Conservation (phyloP, 2,329 filamentous ascomycete genomes). For the Curvularia spicifera region DNA sequence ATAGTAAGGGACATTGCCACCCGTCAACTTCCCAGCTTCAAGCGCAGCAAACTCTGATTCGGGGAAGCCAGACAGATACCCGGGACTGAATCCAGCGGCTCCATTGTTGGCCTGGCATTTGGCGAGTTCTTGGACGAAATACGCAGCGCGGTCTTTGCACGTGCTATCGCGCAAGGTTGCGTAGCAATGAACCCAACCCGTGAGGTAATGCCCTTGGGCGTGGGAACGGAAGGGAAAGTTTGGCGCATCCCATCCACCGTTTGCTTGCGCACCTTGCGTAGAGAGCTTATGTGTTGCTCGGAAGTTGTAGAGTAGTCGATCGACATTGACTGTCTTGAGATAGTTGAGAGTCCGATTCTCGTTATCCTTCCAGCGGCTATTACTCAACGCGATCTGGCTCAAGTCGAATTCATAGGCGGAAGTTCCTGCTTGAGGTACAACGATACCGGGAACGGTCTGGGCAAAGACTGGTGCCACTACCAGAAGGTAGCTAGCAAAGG, state of each 20-base stretch:
- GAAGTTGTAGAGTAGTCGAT: conserved; percentile 59
- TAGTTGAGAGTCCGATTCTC: conserved; percentile 58
- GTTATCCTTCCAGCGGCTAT: conserved; percentile 53
- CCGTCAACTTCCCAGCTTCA: conserved; percentile 54
- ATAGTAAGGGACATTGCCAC: conserved; percentile 63
- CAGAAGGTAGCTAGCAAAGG: conserved; percentile 1
- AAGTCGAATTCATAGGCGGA: conserved; percentile 51
- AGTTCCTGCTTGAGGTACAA: conserved; percentile 41
- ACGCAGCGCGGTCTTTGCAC: conserved; percentile 55
- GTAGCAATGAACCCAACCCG: conserved; percentile 59
- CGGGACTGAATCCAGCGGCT: conserved; percentile 52
- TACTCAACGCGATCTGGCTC: conserved; percentile 50
- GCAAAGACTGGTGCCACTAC: conserved; percentile 8
- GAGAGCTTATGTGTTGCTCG: conserved; percentile 55
- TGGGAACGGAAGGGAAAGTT: conserved; percentile 62
- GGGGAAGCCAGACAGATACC: conserved; percentile 61
- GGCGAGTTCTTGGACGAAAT: conserved; percentile 56
- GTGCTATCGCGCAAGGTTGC: conserved; percentile 52
- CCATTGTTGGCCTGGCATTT: conserved; percentile 61
- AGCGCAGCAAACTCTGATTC: conserved; percentile 58
- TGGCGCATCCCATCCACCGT: conserved; percentile 62
- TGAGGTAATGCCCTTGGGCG: conserved; percentile 60
- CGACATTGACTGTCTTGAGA: conserved; percentile 54
- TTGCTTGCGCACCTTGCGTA: conserved; percentile 55
- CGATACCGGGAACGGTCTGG: conserved; percentile 9